Evolutionary conservation across 768 basidiomycete genomes (phyloP).

Genomic region (Tricholoma sp.): DNA sequence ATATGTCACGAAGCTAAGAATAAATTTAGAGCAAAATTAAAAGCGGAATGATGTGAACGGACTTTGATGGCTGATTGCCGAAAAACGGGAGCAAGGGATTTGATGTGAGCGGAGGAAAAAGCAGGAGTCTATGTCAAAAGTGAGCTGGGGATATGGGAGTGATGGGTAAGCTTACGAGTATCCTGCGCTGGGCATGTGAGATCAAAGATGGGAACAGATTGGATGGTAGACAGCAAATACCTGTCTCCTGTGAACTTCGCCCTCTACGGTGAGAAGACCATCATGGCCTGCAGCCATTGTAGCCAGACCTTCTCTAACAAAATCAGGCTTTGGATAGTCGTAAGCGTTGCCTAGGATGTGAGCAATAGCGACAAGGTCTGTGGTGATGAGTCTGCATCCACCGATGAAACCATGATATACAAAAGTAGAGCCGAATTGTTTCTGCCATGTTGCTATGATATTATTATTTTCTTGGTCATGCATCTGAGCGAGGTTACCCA

Average conservation of each 20-base stretch:
- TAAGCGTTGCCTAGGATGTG: conserved; percentile 55
- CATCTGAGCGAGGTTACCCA: conserved; percentile 49
- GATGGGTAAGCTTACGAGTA: conserved; percentile 20
- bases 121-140: conserved; percentile 24
- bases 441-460: conserved; percentile 42
- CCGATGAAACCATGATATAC: conserved; percentile 49
- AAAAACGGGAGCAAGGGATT: conserved; percentile 51
- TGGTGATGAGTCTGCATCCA: conserved; percentile 50
- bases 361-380: conserved; percentile 51
- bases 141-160: not conserved
- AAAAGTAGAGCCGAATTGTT: conserved; percentile 42
- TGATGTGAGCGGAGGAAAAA: conserved; percentile 33
- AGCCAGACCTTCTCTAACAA: conserved; percentile 45
- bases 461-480: conserved; percentile 55
- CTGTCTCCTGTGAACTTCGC: conserved; percentile 43
- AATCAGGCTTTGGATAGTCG: conserved; percentile 59
- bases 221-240: not conserved
- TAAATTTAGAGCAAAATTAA: conserved; percentile 4
- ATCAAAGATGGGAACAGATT: not conserved
- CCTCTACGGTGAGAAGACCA: conserved; percentile 48
- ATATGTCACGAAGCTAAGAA: conserved; percentile 43
- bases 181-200: conserved; percentile 36
- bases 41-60: conserved; percentile 9
- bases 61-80: conserved; percentile 52
- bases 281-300: conserved; percentile 47